Percentiles rank a stretch among this genome's conserved stretches.
Evolutionary conservation across 139 green algal genomes (phyloP).

Genomic region (Astrephomene gubernaculifera): DNA sequence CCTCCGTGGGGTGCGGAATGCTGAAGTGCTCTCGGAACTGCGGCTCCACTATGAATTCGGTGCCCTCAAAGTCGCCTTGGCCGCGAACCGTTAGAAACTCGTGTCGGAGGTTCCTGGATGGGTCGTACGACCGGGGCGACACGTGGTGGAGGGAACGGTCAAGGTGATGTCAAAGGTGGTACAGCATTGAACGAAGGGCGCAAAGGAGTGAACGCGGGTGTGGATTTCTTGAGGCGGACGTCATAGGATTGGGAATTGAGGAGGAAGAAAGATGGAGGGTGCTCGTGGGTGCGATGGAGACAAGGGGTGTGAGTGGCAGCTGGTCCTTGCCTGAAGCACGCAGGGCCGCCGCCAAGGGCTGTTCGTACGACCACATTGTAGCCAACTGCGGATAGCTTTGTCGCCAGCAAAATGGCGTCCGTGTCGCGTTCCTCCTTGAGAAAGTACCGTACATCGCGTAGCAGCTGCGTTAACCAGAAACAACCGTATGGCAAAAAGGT

Average conservation of each 20-base stretch:
- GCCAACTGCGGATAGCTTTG: neutral
- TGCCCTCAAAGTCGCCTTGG: conserved; percentile 13
- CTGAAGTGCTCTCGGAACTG: conserved; percentile 53
- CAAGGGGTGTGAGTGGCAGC: neutral
- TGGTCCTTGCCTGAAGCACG: neutral
- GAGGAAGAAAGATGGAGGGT: too few species aligned
- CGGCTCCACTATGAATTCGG: conserved; percentile 54
- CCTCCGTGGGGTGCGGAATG: conserved; percentile 40
- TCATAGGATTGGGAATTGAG: too few species aligned
- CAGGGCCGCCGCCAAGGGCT: neutral
- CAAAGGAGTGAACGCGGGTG: too few species aligned
- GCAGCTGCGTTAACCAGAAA: neutral
- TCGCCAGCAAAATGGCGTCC: neutral
- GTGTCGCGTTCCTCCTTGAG: neutral
- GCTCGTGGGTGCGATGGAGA: neutral
- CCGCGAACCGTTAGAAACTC: conserved; percentile 46
- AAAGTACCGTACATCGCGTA: conserved; percentile 32
- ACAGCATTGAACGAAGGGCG: too few species aligned
- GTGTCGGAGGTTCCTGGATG: conserved; percentile 42
- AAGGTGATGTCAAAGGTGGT: too few species aligned
- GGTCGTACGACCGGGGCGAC: neutral
- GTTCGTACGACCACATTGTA: conserved; percentile 19
- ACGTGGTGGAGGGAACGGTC: neutral
- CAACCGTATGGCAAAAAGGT: too few species aligned
- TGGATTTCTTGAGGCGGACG: too few species aligned